Conservation (phyloP, 2,329 filamentous ascomycete species). For the Emericellopsis cladophorae region DNA sequence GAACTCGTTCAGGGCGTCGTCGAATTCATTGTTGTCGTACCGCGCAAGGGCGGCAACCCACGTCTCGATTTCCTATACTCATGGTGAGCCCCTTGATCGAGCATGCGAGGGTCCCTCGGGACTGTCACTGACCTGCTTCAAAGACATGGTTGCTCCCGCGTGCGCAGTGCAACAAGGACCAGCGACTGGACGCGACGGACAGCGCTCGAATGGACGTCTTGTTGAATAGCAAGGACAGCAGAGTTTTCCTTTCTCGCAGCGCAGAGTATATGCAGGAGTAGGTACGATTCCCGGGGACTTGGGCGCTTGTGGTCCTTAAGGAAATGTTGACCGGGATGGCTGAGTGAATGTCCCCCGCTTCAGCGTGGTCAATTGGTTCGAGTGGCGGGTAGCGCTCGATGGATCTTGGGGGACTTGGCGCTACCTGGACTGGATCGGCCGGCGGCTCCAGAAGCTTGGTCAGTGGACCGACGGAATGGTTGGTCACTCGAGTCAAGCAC, state of each 20-base stretch:
- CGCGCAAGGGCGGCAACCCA: conserved; percentile 85
- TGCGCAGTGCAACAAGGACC: background rate
- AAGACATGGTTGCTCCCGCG: conserved; percentile 30
- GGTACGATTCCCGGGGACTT: background rate
- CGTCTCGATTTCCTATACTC: conserved; percentile 85
- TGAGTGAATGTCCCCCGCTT: background rate
- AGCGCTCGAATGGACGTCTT: too few species aligned
- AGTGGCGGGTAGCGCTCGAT: background rate
- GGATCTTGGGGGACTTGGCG: background rate
- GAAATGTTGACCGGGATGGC: background rate
- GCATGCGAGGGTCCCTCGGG: too few species aligned
- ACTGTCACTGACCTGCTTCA: conserved; percentile 41
- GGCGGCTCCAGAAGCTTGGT: too few species aligned
- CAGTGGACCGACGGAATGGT: too few species aligned
- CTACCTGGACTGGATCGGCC: too few species aligned
- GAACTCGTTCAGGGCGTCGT: conserved; percentile 74
- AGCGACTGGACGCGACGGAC: background rate
- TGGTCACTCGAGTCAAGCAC: too few species aligned
- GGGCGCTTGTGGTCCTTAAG: background rate
- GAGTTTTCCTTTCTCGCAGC: conserved; percentile 3
- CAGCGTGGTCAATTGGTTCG: background rate
- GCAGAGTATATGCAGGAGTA: too few species aligned
- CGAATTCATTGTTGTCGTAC: conserved; percentile 97
- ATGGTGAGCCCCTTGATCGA: background rate
- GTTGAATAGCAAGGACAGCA: conserved; percentile 5